A percentile compares a stretch with the other conserved stretches of the same genome.
Conservation (phyloP, 306 rosid species). For the Quercus bicolor region DNA sequence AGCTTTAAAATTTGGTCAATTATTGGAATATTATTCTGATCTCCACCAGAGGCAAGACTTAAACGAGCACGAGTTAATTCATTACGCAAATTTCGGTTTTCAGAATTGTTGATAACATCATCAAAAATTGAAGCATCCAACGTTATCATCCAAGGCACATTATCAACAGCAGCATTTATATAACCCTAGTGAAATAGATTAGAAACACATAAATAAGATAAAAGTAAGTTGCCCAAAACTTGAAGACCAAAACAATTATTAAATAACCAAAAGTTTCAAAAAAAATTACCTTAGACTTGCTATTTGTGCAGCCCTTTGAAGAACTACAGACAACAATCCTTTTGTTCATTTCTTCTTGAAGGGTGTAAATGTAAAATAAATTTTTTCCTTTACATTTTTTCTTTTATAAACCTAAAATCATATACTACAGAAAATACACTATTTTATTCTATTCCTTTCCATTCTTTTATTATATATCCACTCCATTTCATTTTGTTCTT, state of each 20-base stretch:
- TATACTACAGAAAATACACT: too few species aligned
- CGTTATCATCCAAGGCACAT: conserved; percentile 90
- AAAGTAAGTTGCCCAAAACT: background rate
- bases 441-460: background rate
- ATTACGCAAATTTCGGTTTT: conserved; percentile 70
- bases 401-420: too few species aligned
- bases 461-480: conserved; percentile 1
- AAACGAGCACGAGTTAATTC: conserved; percentile 71
- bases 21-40: conserved; percentile 70
- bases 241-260: background rate
- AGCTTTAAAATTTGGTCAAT: conserved; percentile 83
- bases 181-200: conserved; percentile 56
- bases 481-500: background rate
- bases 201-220: conserved; percentile 16
- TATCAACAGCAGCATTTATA: conserved; percentile 74
- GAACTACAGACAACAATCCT: conserved; percentile 87
- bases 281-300: conserved; percentile 73
- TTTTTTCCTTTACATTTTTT: background rate
- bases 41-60: conserved; percentile 79
- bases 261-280: conserved; percentile 20
- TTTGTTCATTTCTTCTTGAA: conserved; percentile 55
- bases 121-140: conserved; percentile 78
- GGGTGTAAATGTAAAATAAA: background rate
- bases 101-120: conserved; percentile 79
- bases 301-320: conserved; percentile 84